These are phyloP conservation scores for Venturia nashicola DNA, from an alignment of 2,329 filamentous ascomycete genomes.

Conservation along the genomic window DNA sequence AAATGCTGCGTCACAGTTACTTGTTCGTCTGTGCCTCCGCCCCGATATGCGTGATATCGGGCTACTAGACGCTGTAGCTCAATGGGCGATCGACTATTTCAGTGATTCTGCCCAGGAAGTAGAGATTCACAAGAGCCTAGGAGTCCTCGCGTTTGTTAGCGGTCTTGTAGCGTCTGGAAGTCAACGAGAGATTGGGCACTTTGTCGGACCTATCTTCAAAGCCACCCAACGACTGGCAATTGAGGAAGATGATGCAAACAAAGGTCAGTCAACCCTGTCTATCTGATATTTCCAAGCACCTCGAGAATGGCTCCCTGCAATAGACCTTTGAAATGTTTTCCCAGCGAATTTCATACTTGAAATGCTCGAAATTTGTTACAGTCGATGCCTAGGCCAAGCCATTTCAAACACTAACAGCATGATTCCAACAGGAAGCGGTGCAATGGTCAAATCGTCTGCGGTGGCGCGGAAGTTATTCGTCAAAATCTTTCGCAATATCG, in stretches of 20 bases:
- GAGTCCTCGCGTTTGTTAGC: slow-evolving; percentile 66
- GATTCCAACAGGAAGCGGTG: background rate
- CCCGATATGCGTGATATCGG: slow-evolving; percentile 76
- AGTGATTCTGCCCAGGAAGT: slow-evolving; percentile 28
- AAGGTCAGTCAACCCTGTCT: background rate
- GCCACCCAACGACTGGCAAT: slow-evolving; percentile 48
- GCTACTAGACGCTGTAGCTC: slow-evolving; percentile 53
- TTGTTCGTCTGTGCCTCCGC: slow-evolving; percentile 72
- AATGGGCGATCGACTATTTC: slow-evolving; percentile 58
- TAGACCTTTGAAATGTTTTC: background rate
- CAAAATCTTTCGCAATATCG: slow-evolving; percentile 70
- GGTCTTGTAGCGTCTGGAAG: slow-evolving; percentile 61
- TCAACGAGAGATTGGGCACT: slow-evolving; percentile 58
- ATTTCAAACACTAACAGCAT: slow-evolving; percentile 9
- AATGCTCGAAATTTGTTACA: background rate
- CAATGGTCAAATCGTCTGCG: slow-evolving; percentile 53
- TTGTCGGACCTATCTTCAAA: slow-evolving; percentile 54
- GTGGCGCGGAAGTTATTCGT: slow-evolving; percentile 70
- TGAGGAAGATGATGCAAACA: slow-evolving; percentile 34
- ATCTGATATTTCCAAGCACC: background rate
- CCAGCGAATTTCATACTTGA: background rate
- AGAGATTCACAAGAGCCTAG: slow-evolving; percentile 65
- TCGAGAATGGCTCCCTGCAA: background rate
- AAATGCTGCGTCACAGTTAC: slow-evolving; percentile 70
- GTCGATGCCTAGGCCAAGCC: background rate